Conservation (phyloP, 495 filamentous ascomycete genomes). For the Echria macrotheca region DNA sequence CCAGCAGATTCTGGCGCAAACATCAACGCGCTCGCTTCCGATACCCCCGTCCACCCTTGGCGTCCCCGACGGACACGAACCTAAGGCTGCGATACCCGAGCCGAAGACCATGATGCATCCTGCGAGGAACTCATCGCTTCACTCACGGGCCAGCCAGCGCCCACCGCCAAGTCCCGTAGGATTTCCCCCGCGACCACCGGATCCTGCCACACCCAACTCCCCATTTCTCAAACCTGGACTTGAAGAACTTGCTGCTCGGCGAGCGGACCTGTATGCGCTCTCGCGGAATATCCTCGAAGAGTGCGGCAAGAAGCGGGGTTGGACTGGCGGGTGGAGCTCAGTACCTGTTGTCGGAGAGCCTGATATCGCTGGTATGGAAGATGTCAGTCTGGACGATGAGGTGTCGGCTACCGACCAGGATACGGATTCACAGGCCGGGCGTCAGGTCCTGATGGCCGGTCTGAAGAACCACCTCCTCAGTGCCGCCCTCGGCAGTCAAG, state of each 20-base stretch:
- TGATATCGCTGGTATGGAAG: slow-evolving; percentile 47
- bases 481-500: slow-evolving; percentile 44
- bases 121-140: slow-evolving; percentile 48
- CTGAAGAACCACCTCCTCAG: slow-evolving; percentile 47
- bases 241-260: slow-evolving; percentile 73
- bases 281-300: slow-evolving; percentile 72
- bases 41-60: slow-evolving; percentile 57
- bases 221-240: slow-evolving; percentile 58
- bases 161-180: slow-evolving; percentile 42
- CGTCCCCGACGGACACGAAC: slow-evolving; percentile 39
- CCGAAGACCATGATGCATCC: slow-evolving; percentile 62
- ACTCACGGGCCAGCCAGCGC: slow-evolving; percentile 24
- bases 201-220: slow-evolving; percentile 27
- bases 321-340: slow-evolving; percentile 71
- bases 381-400: slow-evolving; percentile 47
- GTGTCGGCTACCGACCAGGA: slow-evolving; percentile 8
- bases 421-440: slow-evolving; percentile 6
- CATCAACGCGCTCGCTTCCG: slow-evolving; percentile 59
- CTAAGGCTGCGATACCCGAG: slow-evolving; percentile 50
- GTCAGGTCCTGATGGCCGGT: slow-evolving; percentile 33
- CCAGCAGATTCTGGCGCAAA: slow-evolving; percentile 72
- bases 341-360: slow-evolving; percentile 53
- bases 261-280: slow-evolving; percentile 76
- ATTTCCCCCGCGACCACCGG: slow-evolving; percentile 34
- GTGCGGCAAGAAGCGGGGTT: slow-evolving; percentile 65